These are phyloP conservation scores for Hura crepitans DNA, from an alignment of 441 rosid genomes.

Conservation along the genomic window DNA sequence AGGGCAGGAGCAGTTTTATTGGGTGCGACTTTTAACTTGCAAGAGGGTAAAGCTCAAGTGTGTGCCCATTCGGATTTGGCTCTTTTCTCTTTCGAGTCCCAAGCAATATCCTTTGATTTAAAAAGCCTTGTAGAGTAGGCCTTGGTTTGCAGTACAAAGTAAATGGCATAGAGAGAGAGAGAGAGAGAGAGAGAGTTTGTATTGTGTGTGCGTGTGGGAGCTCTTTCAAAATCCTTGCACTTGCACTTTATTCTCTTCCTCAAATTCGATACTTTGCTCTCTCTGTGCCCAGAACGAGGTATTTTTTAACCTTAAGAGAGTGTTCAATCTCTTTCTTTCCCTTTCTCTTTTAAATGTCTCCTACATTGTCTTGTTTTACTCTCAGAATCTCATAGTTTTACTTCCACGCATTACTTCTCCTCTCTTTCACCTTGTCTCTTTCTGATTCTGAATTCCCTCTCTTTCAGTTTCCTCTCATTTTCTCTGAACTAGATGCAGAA, in stretches of 20 bases:
- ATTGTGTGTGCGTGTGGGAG: constrained; percentile 15
- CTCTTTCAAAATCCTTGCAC: constrained; percentile 6
- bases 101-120: background rate
- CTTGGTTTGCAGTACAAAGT: constrained; percentile 32
- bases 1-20: background rate
- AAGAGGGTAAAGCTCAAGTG: background rate
- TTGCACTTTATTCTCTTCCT: constrained; percentile 55
- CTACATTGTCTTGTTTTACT: constrained; percentile 54
- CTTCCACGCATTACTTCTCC: constrained; percentile 39
- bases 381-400: constrained; percentile 41
- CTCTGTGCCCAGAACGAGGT: constrained; percentile 59
- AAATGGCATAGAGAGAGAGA: constrained; percentile 28
- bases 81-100: constrained; percentile 13
- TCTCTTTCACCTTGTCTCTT: constrained; percentile 23
- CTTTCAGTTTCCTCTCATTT: constrained; percentile 21
- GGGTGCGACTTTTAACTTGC: constrained; percentile 7
- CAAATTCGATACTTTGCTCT: constrained; percentile 53
- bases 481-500: constrained; percentile 3
- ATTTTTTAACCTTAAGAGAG: constrained; percentile 26
- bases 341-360: constrained; percentile 26
- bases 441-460: constrained; percentile 22
- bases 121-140: constrained; percentile 19
- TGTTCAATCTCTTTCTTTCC: background rate
- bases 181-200: constrained; percentile 9
- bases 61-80: constrained; percentile 3